Base-by-base conservation (phyloP, 305 asterid genomes). In the Petunia hybrid region DNA sequence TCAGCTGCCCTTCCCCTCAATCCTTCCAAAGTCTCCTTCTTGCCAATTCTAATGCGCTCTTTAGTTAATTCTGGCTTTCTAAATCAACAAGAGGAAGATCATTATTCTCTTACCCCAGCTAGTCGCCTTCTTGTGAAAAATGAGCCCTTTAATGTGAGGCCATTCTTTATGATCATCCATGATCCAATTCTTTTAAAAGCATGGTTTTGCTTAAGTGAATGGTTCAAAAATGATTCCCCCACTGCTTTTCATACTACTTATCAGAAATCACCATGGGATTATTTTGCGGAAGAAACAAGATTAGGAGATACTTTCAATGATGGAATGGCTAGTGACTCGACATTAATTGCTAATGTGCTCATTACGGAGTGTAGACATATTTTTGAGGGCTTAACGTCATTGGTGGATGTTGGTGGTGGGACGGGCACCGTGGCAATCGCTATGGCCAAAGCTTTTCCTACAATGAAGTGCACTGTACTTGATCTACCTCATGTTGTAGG, bases 171-270 rank as follows among this genome's bases (percentile, higher is more conserved):
- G 31, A 22, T 22, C 31, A 22, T 22, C 31, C 31, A 57, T 61
- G 84, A 81, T 16, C 73, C 80, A 3, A n/a, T 81, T 14, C 8
- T 60, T 38, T 46, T 36, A 8, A 22, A 73, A 22, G 73, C 84
- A 60, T 70, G 43, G 35, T 75, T 67, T 3, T 61, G 40, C 13
- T 22, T 22, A 22, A 22, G 31, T 22, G 31, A 22, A 22, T 22
- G 31, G 31, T 22, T 22, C 31, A 0, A 68, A 22, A 80, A 71
- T 39, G 80, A 81, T 31, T 48, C 40, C 7, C 42, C 73, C 31
- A 42, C 63, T 1, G 51, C 80, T 3, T 81, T 71, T 31, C 22
- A 12, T 5, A 81, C 84, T 0, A 42, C 80, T 60, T 63, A 81
- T 38, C 64, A 64, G 51, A 62, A 35, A 40, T 5, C 62, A 14